Evolutionary conservation across 1,139 yeast species (phyloP), one percentile per base, ranked within the genome.

Genomic region (Sugiyamaella sp.): DNA sequence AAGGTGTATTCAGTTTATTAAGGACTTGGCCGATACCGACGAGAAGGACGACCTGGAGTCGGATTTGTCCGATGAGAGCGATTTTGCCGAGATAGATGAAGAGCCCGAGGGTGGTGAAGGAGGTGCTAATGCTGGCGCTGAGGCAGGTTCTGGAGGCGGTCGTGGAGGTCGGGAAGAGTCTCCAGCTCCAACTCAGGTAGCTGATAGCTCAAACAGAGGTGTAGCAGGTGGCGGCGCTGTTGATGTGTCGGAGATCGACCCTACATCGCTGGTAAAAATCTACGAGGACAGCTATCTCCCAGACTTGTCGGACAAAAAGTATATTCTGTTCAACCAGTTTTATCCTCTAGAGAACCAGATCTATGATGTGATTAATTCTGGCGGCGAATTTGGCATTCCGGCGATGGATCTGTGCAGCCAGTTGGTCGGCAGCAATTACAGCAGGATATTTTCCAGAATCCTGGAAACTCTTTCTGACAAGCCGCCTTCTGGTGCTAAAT

Each of bases 311-410:
- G 19, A 0, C 16, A 35, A 46, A 24, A 37, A 37, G 43, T 22
- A 40, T 8, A 50, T 60, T 17, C 49, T 65, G 0, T 74, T 77
- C 51, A 86, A 85, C 65, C 68, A 75, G 19, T 73, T 82, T 52
- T 85, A 78, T 59, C 91, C 95, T 0, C 60, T 84, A 0, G 82
- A 82, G 37, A 78, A 76, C 56, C 96, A 89, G 66, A 68, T 87
- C 0, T 81, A 74, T 62, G 81, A 80, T 48, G 58, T 76, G 4
- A 77, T 84, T 2, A 65, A 69, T 12, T 61, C 69, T 2, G 62
- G 72, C 3, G 79, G 77, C 0, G 60, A 62, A 0, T 63, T 67
- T 0, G 95, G 95, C 0, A 70, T 81, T 0, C 77, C 89, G 0
- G 78, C 86, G 0, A 80, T 81, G 74, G 81, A 79, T 3, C 63